phyloP scores from a whole-genome alignment of 169 alveolate species.

The Eimeria sp. region DNA sequence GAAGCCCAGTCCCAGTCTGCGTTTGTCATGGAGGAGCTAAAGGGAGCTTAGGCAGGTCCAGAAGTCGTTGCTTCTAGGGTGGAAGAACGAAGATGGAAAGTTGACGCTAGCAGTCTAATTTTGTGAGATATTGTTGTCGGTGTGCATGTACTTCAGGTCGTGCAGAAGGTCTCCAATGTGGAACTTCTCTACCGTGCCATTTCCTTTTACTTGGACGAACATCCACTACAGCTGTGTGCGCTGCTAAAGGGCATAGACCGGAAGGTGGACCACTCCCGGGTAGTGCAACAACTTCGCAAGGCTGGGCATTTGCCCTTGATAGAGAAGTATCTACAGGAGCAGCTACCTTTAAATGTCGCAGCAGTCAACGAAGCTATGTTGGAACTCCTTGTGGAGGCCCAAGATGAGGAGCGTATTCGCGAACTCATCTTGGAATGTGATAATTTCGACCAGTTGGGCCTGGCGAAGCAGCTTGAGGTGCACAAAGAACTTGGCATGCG shows the following conservation, averaged over 20 bases:
- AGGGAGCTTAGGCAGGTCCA: not conserved
- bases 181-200: constrained; percentile 99
- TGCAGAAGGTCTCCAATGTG: constrained; percentile 95
- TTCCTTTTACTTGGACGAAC: constrained; percentile 98
- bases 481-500: constrained; percentile 98
- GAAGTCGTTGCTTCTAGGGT: not conserved
- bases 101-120: not conserved
- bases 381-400: constrained; percentile 98
- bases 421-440: constrained; percentile 96
- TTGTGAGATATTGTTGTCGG: not conserved
- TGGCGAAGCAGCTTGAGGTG: constrained; percentile 93
- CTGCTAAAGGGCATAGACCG: constrained; percentile 89
- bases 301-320: constrained; percentile 91
- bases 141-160: constrained; percentile 52
- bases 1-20: not conserved
- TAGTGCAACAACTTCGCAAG: constrained; percentile 94
- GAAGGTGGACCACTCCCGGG: constrained; percentile 95
- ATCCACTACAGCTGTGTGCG: constrained; percentile 98
- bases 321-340: constrained; percentile 88
- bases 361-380: constrained; percentile 99
- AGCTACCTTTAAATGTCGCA: constrained; percentile 92
- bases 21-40: not conserved
- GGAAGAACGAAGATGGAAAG: not conserved
- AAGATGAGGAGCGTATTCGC: constrained; percentile 96
- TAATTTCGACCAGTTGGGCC: constrained; percentile 97